Evolutionary conservation across 1,284 basidiomycete genomes (phyloP).

Genomic region (Thelephora terrestris): DNA sequence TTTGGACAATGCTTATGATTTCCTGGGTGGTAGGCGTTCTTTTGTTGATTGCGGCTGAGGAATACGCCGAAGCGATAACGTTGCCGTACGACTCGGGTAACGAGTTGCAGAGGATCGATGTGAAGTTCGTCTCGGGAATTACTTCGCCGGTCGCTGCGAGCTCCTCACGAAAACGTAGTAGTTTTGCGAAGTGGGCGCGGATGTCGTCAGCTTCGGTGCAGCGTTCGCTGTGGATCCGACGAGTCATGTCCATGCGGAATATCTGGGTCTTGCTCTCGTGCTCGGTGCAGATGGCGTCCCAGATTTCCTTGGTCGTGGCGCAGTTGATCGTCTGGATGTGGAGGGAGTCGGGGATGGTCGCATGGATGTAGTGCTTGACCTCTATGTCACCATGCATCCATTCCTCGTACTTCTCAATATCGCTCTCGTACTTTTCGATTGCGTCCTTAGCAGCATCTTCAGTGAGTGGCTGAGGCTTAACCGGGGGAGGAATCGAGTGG

Average conservation of each 20-base stretch:
- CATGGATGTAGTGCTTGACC: conserved; percentile 3
- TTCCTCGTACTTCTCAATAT: background rate
- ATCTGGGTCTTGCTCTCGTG: conserved; percentile 12
- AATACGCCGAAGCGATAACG: conserved; percentile 6
- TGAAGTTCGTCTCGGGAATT: conserved; percentile 10
- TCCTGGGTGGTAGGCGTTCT: conserved; percentile 2
- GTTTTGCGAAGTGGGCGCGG: conserved; percentile 10
- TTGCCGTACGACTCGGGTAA: conserved; percentile 11
- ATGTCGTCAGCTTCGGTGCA: conserved; percentile 14
- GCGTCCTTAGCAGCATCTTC: no score
- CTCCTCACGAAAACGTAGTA: conserved; percentile 12
- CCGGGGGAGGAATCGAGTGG: no score
- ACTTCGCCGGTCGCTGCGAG: conserved; percentile 13
- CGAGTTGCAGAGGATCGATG: conserved; percentile 10
- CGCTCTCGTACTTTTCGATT: no score
- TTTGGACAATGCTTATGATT: conserved; percentile 8
- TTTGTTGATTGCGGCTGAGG: conserved; percentile 1
- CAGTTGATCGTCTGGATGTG: conserved; percentile 2
- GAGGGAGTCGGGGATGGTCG: conserved; percentile 6
- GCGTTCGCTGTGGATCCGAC: conserved; percentile 10
- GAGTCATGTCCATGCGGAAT: conserved; percentile 13
- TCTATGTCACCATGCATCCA: background rate
- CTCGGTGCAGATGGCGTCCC: conserved; percentile 7
- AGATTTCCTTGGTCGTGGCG: conserved; percentile 8
- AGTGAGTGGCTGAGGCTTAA: no score